phyloP scores from a whole-genome alignment of 257 asterid genomes.

The Scutellaria galericulata region DNA sequence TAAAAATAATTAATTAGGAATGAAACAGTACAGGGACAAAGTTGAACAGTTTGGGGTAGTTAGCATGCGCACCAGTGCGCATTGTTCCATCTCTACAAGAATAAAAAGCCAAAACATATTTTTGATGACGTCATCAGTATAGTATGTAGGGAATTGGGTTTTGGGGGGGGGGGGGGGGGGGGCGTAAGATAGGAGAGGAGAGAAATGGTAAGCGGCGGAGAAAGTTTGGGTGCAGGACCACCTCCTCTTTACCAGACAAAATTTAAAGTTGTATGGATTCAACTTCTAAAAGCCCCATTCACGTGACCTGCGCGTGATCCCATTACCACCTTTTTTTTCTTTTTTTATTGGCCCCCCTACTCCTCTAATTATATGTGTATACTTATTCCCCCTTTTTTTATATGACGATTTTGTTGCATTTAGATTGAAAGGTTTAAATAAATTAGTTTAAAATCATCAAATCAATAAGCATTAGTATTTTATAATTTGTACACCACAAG shows the following conservation, averaged over 20 bases:
- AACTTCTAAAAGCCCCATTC: constrained; percentile 45
- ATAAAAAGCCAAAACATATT: not conserved
- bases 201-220: constrained; percentile 45
- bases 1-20: no score
- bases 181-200: not conserved
- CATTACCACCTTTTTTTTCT: constrained; percentile 29
- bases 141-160: constrained; percentile 13
- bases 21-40: no score
- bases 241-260: constrained; percentile 49
- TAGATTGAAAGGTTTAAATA: no score
- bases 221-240: constrained; percentile 57
- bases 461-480: no score
- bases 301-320: constrained; percentile 70
- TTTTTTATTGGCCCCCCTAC: not conserved
- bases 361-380: no score
- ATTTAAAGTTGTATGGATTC: constrained; percentile 45
- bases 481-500: no score
- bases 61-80: no score
- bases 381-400: no score
- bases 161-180: not conserved
- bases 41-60: no score
- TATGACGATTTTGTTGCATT: no score
- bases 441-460: no score
- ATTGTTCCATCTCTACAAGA: no score
- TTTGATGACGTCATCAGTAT: constrained; percentile 37